phyloP scores from a whole-genome alignment of 805 yeast genomes.

The Starmerella khaoyaiensis region DNA sequence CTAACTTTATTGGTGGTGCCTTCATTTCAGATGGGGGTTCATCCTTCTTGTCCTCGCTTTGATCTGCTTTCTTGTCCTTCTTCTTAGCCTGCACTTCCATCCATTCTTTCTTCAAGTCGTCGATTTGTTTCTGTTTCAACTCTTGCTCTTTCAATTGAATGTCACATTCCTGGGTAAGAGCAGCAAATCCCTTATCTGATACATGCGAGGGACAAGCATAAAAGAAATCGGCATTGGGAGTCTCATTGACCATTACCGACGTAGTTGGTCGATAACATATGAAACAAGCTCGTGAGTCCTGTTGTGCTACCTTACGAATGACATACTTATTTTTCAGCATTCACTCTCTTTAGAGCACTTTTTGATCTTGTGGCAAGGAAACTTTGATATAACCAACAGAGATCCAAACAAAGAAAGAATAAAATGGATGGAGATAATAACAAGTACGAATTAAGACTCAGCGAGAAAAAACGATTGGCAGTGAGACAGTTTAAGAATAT shows the following conservation, averaged over 20 bases:
- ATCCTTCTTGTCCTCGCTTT: constrained; percentile 14
- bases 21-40: constrained; percentile 15
- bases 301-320: constrained; percentile 35
- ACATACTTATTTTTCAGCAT: constrained; percentile 35
- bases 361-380: too few species aligned
- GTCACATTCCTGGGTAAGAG: constrained; percentile 31
- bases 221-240: constrained; percentile 38
- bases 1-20: constrained; percentile 4
- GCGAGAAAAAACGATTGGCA: constrained; percentile 53
- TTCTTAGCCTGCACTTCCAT: constrained; percentile 14
- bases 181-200: constrained; percentile 37
- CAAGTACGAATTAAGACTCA: too few species aligned
- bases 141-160: constrained; percentile 15
- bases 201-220: constrained; percentile 41
- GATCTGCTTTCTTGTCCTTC: constrained; percentile 17
- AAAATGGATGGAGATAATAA: too few species aligned
- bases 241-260: constrained; percentile 37
- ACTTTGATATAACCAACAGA: too few species aligned
- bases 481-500: constrained; percentile 58
- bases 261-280: constrained; percentile 43
- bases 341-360: neutral
- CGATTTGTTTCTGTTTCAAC: constrained; percentile 26
- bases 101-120: constrained; percentile 26
- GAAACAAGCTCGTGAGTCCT: constrained; percentile 36
- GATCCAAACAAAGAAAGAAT: too few species aligned